phyloP scores from a whole-genome alignment of 345 rosid species.

The Arabidopsis suecica region DNA sequence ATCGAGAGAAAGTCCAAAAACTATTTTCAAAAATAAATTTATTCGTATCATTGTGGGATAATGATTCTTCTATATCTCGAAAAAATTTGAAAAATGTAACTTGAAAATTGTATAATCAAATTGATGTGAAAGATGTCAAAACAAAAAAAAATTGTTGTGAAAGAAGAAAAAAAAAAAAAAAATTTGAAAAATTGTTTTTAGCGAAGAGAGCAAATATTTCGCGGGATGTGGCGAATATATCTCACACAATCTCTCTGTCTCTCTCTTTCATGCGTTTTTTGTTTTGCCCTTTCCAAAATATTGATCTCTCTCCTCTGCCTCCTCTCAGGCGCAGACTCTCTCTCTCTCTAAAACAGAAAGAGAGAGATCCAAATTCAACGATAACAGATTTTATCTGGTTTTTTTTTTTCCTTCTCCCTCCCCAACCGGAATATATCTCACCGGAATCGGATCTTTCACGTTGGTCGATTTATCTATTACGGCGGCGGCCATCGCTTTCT shows the following conservation, averaged over 20 bases:
- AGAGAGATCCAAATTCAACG: constrained; percentile 32
- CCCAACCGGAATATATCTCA: background rate
- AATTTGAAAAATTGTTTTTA: constrained; percentile 11
- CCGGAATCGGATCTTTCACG: constrained; percentile 28
- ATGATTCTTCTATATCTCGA: background rate
- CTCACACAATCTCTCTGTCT: constrained; percentile 12
- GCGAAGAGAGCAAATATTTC: constrained; percentile 17
- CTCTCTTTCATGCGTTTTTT: background rate
- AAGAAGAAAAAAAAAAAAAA: background rate
- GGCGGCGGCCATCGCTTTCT: constrained; percentile 35
- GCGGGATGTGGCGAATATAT: constrained; percentile 29
- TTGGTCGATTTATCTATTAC: constrained; percentile 11
- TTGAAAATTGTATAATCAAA: too few relatives aligned
- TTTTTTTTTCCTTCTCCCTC: background rate
- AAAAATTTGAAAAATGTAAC: too few relatives aligned
- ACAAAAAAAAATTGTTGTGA: too few relatives aligned
- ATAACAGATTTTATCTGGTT: constrained; percentile 14
- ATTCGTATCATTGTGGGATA: background rate
- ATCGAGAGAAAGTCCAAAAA: background rate
- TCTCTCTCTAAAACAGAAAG: constrained; percentile 3
- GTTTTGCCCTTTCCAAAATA: background rate
- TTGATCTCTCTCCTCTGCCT: background rate
- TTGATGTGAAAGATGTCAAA: too few relatives aligned
- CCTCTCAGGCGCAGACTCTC: constrained; percentile 10
- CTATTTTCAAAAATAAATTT: background rate